These are phyloP conservation scores for Colletotrichum sp. DNA, from an alignment of 2,329 filamentous ascomycete species.

Conservation along the genomic window DNA sequence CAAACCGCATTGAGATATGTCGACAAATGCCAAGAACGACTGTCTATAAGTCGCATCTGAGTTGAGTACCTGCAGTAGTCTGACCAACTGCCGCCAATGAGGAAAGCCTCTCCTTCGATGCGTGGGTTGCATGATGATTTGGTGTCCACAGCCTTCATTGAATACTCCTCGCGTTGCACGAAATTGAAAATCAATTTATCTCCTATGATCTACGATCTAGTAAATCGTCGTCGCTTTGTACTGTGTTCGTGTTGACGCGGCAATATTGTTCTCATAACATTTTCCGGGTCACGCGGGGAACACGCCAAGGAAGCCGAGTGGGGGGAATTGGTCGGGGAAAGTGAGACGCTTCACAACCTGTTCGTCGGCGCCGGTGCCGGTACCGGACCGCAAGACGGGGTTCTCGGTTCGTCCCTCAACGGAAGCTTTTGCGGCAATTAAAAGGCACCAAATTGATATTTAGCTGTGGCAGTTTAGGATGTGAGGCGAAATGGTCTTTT, in stretches of 20 bases:
- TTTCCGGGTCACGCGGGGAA: neutral
- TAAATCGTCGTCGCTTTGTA: no score
- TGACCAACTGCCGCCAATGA: neutral
- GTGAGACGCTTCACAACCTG: neutral
- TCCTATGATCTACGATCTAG: no score
- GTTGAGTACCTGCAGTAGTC: neutral
- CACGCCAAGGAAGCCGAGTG: neutral
- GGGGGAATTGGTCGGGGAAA: neutral
- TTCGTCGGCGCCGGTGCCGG: neutral
- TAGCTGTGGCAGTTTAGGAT: no score
- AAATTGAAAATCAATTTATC: accelerated
- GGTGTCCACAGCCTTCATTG: neutral
- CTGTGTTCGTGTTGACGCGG: neutral
- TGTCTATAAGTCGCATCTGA: neutral
- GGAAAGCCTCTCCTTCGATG: no score
- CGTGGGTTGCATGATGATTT: no score
- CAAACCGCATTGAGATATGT: no score
- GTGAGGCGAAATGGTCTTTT: neutral
- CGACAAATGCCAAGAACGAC: neutral
- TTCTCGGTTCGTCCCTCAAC: neutral
- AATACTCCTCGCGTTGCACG: neutral
- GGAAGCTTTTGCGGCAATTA: no score
- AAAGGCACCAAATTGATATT: no score
- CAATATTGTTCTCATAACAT: neutral
- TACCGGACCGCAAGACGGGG: neutral